phyloP scores from a whole-genome alignment of 371 early-diverging fungal genomes.

The Batrachochytrium dendrobatidis region DNA sequence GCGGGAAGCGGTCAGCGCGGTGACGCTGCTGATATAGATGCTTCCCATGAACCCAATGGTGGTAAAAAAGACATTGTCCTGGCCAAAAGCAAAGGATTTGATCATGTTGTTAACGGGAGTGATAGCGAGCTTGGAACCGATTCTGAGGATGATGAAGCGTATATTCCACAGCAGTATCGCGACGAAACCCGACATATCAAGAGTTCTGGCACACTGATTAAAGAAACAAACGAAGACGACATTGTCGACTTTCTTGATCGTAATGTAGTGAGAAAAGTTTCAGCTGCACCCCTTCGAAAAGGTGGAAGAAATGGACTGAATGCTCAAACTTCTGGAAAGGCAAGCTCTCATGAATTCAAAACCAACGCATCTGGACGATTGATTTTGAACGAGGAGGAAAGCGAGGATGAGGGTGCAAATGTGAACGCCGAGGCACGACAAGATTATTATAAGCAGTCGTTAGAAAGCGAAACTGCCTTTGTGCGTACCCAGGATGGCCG shows the following conservation, averaged over 20 bases:
- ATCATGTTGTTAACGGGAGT: constrained; percentile 81
- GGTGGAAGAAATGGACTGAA: constrained; percentile 29
- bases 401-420: constrained; percentile 7
- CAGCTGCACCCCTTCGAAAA: constrained; percentile 7
- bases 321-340: constrained; percentile 32
- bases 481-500: constrained; percentile 71
- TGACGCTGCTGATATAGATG: constrained; percentile 28
- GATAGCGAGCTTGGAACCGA: constrained; percentile 75
- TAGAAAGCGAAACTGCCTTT: constrained; percentile 73
- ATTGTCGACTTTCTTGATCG: constrained; percentile 89
- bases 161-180: constrained; percentile 30
- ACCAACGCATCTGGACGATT: constrained; percentile 69
- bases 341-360: constrained; percentile 41
- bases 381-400: constrained; percentile 61
- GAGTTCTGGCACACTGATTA: constrained; percentile 22
- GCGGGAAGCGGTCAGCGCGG: constrained; percentile 11
- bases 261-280: constrained; percentile 71
- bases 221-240: constrained; percentile 61
- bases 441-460: constrained; percentile 76
- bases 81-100: constrained; percentile 58
- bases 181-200: constrained; percentile 12
- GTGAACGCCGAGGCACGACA: constrained; percentile 33
- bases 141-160: constrained; percentile 30
- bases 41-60: constrained; percentile 4
- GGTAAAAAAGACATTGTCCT: too few relatives aligned